These are phyloP conservation scores for Trichoderma sp. DNA, from an alignment of 2,329 filamentous ascomycete species.

Conservation along the genomic window DNA sequence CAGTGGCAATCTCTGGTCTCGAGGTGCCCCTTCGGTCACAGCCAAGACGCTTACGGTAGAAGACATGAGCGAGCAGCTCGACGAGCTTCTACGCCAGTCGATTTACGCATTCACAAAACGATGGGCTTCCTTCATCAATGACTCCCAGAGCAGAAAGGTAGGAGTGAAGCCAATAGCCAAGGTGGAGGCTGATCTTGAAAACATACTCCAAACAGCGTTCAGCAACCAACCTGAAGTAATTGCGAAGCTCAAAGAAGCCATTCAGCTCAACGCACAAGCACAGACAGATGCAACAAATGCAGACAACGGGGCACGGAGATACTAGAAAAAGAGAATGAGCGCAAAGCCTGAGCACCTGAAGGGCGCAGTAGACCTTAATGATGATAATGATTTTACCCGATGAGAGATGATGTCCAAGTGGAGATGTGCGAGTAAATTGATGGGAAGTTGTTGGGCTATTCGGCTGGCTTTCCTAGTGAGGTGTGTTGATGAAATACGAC, in stretches of 20 bases:
- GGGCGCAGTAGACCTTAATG: not conserved
- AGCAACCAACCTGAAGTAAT: constrained; percentile 61
- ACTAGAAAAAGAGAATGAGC: constrained; percentile 27
- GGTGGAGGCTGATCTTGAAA: constrained; percentile 59
- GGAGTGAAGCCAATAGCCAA: constrained; percentile 54
- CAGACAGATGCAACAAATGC: constrained; percentile 48
- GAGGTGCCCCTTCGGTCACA: constrained; percentile 39
- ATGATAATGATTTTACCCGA: not conserved
- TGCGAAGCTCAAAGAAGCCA: constrained; percentile 61
- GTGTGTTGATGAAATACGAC: not conserved
- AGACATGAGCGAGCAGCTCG: constrained; percentile 65
- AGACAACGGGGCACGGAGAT: constrained; percentile 38
- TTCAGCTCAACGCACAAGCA: constrained; percentile 57
- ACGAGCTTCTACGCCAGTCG: constrained; percentile 62
- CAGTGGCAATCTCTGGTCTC: constrained; percentile 56
- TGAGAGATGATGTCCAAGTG: not conserved
- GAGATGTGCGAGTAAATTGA: not conserved
- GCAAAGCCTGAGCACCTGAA: not conserved
- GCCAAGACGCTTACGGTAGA: constrained; percentile 49
- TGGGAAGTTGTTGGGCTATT: not conserved
- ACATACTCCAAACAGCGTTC: constrained; percentile 59
- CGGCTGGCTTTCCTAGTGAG: not conserved
- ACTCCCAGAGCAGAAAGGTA: constrained; percentile 50
- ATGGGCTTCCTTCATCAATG: constrained; percentile 56
- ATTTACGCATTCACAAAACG: constrained; percentile 65